Evolutionary conservation across 192 early-diverging fungal species (phyloP).

Genomic region (Linnemannia elongata): DNA sequence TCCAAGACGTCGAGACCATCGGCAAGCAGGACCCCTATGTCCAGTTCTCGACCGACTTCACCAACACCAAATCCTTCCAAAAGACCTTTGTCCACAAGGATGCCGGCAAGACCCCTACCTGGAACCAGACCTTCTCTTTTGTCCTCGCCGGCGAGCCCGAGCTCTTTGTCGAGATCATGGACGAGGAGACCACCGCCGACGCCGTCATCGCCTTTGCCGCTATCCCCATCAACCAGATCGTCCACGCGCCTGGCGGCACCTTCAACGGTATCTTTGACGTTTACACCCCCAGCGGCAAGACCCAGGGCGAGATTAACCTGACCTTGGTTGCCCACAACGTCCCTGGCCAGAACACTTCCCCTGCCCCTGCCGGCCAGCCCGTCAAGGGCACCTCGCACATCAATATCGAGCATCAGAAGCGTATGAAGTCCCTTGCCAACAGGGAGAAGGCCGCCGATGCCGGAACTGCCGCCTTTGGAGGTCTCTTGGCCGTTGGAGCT

Average conservation of each 20-base stretch:
- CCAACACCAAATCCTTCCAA: conserved; percentile 61
- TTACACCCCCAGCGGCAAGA: conserved; percentile 57
- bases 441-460: conserved; percentile 56
- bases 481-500: conserved; percentile 60
- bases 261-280: conserved; percentile 62
- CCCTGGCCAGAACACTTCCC: conserved; percentile 46
- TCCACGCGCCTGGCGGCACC: conserved; percentile 58
- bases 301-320: conserved; percentile 57
- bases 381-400: conserved; percentile 55
- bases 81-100: conserved; percentile 66
- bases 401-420: conserved; percentile 53
- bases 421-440: conserved; percentile 58
- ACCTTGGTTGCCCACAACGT: conserved; percentile 58
- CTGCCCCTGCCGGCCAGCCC: conserved; percentile 22
- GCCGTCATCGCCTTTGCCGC: conserved; percentile 65
- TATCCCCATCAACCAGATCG: conserved; percentile 63
- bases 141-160: conserved; percentile 60
- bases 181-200: conserved; percentile 58
- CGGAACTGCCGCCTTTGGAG: conserved; percentile 54
- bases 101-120: conserved; percentile 60
- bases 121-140: conserved; percentile 65
- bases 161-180: conserved; percentile 63
- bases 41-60: conserved; percentile 60
- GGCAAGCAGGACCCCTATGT: conserved; percentile 68
- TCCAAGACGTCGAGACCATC: conserved; percentile 55